Evolutionary conservation across 2,329 filamentous ascomycete species (phyloP), one percentile per base, ranked within the genome.

Genomic region (Ceratocystis destructans): DNA sequence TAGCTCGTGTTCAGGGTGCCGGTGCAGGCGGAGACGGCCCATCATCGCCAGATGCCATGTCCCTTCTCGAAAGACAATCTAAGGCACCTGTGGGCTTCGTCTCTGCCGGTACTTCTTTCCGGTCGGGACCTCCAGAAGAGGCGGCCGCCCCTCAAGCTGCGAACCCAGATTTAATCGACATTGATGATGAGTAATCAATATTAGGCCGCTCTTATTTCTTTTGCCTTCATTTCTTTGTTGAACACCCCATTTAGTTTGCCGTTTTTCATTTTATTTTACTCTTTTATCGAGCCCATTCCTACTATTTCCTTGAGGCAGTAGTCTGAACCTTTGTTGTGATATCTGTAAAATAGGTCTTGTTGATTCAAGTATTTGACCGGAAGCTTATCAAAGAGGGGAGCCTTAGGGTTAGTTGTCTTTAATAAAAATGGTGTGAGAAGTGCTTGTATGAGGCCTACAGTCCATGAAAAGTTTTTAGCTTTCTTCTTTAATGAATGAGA

Each of bases 31-130:
- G 82, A 48, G 82, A 82, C 3, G 92, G 96, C 76, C 55, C 20
- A 37, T 37, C 55, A 37, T 37, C 55, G 15, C 17, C 28, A 37
- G 55, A 59, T 37, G 90, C 91, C 25, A 96, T 96, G 90, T 89
- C 87, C 50, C 88, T 87, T 25, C 79, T 97, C 68, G 93, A 96
- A 75, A 83, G 90, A 70, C 89, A 96, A 75, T 87, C 90, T n/a
- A 82, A 87, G 67, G 93, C 92, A 5, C 92, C 93, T 0, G 83
- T 87, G 28, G 94, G 94, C 25, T 99, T 99, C 72, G 93, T 99
- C 37, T 87, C 92, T 25, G 89, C 94, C 7, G 64, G 61, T 15
- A 57, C 64, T 8, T 25, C 41, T 3, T 66, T 66, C 33, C 94
- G 85, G 73, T 88, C 85, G 46, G 89, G 86, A 0, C 83, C 87